phyloP scores from a whole-genome alignment of 1,139 yeast species.

The Geotrichum citri-aurantii region DNA sequence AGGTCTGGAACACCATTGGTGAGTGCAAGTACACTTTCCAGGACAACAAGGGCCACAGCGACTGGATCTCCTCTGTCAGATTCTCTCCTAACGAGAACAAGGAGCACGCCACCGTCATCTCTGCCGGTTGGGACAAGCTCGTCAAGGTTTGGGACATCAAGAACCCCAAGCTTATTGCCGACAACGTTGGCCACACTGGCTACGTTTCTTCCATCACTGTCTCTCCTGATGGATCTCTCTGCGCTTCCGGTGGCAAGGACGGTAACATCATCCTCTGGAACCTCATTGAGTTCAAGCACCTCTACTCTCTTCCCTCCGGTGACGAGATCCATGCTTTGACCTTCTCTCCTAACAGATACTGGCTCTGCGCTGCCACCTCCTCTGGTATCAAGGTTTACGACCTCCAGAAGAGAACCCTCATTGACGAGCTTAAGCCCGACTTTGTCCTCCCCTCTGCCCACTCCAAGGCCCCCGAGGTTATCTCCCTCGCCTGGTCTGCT shows the following conservation, averaged over 20 bases:
- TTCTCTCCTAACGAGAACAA: constrained; percentile 68
- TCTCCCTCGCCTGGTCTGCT: constrained; percentile 99
- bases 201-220: constrained; percentile 96
- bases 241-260: constrained; percentile 99
- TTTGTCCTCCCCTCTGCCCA: constrained; percentile 75
- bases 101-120: constrained; percentile 68
- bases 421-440: constrained; percentile 99
- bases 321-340: constrained; percentile 98
- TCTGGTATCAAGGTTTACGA: constrained; percentile 98
- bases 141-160: constrained; percentile 97
- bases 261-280: constrained; percentile 99
- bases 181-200: constrained; percentile 99
- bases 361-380: constrained; percentile 99
- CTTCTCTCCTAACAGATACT: constrained; percentile 99
- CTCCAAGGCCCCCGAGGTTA: constrained; percentile 97
- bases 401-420: constrained; percentile 91
- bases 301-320: constrained; percentile 93
- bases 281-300: constrained; percentile 79
- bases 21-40: constrained; percentile 90
- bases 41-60: constrained; percentile 73
- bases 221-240: constrained; percentile 99
- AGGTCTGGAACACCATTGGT: constrained; percentile 99
- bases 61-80: constrained; percentile 99
- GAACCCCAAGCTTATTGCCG: constrained; percentile 86
- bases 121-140: constrained; percentile 99